Evolutionary conservation across 257 asterid species (phyloP).

Genomic region (Nicotiana otophora): DNA sequence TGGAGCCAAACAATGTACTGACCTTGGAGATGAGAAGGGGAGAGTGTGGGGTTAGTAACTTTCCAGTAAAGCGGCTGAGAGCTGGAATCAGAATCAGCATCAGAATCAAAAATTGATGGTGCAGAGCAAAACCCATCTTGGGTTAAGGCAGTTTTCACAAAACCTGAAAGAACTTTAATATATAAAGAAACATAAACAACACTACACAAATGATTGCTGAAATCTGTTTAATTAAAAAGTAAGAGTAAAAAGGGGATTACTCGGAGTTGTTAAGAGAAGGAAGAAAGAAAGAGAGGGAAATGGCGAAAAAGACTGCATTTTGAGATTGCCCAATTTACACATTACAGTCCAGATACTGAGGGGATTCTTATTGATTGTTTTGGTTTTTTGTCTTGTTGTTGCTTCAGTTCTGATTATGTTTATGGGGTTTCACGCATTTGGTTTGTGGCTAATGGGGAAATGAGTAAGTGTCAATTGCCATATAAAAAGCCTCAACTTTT

Average conservation of each 20-base stretch:
- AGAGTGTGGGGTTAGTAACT: constrained; percentile 82
- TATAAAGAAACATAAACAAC: not conserved
- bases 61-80: constrained; percentile 74
- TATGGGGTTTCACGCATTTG: not conserved
- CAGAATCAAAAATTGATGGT: constrained; percentile 44
- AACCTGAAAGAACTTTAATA: constrained; percentile 32
- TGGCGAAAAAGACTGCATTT: constrained; percentile 47
- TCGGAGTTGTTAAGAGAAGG: constrained; percentile 17
- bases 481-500: not conserved
- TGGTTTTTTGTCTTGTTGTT: constrained; percentile 1
- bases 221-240: not conserved
- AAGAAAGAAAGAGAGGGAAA: constrained; percentile 21
- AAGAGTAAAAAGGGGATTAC: constrained; percentile 23
- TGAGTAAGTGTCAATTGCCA: constrained; percentile 3
- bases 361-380: constrained; percentile 2
- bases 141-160: constrained; percentile 26
- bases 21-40: constrained; percentile 93
- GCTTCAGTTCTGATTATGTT: not conserved
- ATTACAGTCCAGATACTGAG: constrained; percentile 1
- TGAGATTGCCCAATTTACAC: not conserved
- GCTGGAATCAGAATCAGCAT: constrained; percentile 24
- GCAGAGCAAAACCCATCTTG: constrained; percentile 76
- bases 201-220: not conserved
- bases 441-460: not conserved
- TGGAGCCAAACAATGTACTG: not conserved